Conservation (phyloP, 305 asterid species). For the Plantago lanceolata region DNA sequence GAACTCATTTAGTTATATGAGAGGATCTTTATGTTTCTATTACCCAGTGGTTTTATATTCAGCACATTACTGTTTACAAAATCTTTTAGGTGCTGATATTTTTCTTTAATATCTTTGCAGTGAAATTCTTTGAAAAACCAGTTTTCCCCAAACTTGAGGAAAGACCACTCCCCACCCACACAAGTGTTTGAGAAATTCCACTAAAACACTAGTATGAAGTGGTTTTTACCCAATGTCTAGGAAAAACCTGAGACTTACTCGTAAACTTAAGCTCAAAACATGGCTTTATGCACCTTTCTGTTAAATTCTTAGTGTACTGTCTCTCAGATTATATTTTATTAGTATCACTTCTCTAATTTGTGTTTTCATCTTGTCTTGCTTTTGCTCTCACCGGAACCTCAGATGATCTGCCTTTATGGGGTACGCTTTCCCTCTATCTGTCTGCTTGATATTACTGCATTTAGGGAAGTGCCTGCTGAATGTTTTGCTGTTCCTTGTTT, state of each 20-base stretch:
- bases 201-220: neutral
- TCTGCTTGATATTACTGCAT: neutral
- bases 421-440: slow-evolving; percentile 31
- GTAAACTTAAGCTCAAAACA: no score
- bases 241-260: neutral
- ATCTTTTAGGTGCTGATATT: neutral
- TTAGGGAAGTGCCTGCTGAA: neutral
- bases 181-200: neutral
- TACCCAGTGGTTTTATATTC: neutral
- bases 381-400: slow-evolving; percentile 30
- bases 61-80: neutral
- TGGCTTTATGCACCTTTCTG: neutral
- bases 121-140: neutral
- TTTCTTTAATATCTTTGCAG: neutral
- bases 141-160: neutral
- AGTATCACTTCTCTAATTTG: slow-evolving; percentile 19
- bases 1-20: neutral
- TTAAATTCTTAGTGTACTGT: neutral
- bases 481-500: neutral
- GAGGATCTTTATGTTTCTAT: slow-evolving; percentile 14
- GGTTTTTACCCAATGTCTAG: neutral
- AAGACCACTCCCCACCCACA: neutral
- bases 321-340: neutral
- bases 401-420: slow-evolving; percentile 74
- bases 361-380: slow-evolving; percentile 24